Percentiles rank a stretch among this genome's conserved stretches.
Evolutionary conservation across 78 protist genomes (phyloP).

Genomic region (Polysphondylium violaceum): DNA sequence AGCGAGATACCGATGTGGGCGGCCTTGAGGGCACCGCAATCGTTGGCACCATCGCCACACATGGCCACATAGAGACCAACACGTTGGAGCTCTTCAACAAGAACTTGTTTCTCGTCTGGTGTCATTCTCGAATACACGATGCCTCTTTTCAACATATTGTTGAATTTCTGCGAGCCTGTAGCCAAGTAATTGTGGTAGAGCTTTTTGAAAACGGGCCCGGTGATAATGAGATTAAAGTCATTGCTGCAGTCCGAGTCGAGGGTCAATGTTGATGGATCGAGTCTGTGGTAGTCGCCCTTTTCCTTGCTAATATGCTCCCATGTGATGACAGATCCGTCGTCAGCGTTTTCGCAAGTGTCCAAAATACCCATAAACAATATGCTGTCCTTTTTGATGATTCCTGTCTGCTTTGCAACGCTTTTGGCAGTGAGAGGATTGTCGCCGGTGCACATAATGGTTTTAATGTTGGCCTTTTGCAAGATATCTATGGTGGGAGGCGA

Average conservation of each 20-base stretch:
- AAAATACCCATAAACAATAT: slow-evolving; percentile 32
- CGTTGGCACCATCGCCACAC: slow-evolving; percentile 99
- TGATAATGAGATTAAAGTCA: slow-evolving; percentile 39
- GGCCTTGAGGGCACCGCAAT: slow-evolving; percentile 99
- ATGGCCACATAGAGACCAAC: slow-evolving; percentile 92
- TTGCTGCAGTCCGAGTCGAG: background rate
- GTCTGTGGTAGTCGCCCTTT: background rate
- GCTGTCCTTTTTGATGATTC: slow-evolving; percentile 53
- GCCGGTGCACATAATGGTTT: slow-evolving; percentile 88
- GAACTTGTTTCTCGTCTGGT: slow-evolving; percentile 90
- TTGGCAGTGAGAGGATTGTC: slow-evolving; percentile 95
- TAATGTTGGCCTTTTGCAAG: slow-evolving; percentile 78
- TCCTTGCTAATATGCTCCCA: slow-evolving; percentile 32
- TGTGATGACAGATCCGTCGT: background rate
- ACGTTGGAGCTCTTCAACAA: slow-evolving; percentile 77
- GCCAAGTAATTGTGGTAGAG: slow-evolving; percentile 34
- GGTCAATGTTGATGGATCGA: slow-evolving; percentile 35
- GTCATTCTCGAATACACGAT: slow-evolving; percentile 89
- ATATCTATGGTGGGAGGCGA: slow-evolving; percentile 65
- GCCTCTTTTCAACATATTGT: slow-evolving; percentile 33
- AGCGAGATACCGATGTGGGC: slow-evolving; percentile 96
- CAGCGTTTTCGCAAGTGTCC: background rate
- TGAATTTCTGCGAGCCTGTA: slow-evolving; percentile 9
- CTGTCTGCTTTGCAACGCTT: slow-evolving; percentile 88
- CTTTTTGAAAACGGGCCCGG: slow-evolving; percentile 69